Evolutionary conservation across 148 eudicot species (phyloP).

Genomic region (Dysphania ambrosioides): DNA sequence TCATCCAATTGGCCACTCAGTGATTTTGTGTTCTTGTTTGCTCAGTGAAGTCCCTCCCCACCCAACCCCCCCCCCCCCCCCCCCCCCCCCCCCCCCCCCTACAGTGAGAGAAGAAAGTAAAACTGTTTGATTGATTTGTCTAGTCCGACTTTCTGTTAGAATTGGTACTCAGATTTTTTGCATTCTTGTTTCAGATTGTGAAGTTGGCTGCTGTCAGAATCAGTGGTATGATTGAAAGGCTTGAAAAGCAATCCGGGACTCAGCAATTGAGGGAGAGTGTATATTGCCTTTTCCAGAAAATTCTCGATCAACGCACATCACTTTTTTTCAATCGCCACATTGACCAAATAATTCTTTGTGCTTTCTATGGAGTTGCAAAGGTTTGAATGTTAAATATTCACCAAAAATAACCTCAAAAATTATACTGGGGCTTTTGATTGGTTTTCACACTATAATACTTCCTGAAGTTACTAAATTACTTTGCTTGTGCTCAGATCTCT

Average conservation of each 20-base stretch:
- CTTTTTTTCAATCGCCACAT: constrained; percentile 85
- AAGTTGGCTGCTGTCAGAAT: constrained; percentile 97
- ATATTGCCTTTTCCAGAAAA: constrained; percentile 78
- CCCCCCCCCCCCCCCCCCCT: too few relatives aligned
- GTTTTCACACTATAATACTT: too few relatives aligned
- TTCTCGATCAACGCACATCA: constrained; percentile 62
- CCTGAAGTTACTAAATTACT: constrained; percentile 12
- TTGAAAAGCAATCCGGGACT: constrained; percentile 38
- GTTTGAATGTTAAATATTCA: constrained; percentile 29
- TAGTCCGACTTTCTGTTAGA: background rate
- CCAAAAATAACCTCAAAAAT: too few relatives aligned
- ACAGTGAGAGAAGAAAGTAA: too few relatives aligned
- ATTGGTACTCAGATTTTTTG: constrained; percentile 1
- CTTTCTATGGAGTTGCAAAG: constrained; percentile 96
- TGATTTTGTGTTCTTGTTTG: background rate
- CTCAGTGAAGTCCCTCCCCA: background rate
- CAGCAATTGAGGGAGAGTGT: constrained; percentile 76
- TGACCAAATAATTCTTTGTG: constrained; percentile 91
- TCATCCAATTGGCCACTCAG: background rate
- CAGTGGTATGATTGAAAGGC: constrained; percentile 87
- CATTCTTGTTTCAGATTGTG: constrained; percentile 50
- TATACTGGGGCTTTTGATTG: background rate
- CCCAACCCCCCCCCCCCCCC: background rate
- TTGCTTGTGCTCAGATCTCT: constrained; percentile 56
- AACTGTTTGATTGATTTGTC: background rate